Evolutionary conservation across 1,284 basidiomycete genomes (phyloP), one percentile per base, ranked within the genome.

Genomic region (Moniliella sp.): DNA sequence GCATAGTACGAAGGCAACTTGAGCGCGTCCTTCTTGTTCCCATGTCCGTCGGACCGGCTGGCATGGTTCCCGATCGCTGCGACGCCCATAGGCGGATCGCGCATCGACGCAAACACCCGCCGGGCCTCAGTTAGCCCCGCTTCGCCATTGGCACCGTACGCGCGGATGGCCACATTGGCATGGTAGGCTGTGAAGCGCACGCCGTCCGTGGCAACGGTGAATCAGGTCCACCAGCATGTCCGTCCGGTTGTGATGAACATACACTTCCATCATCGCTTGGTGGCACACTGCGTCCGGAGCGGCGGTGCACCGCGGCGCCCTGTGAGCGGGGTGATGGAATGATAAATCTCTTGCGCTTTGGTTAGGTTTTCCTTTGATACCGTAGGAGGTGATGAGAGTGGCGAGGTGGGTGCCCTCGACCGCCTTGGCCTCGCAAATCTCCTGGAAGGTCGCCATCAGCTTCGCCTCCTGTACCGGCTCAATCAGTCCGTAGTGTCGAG

Each of bases 181-280:
- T 94, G 79, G 62, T 97, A 99, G 1, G 91, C 88, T 0, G 88
- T 97, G 69, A 83, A 76, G 48, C 78, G 76, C 5, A 86, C 71
- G 18, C 74, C 72, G n/a, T n/a, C n/a, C n/a, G n/a, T n/a, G n/a
- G n/a, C n/a, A n/a, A n/a, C n/a, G n/a, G n/a, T n/a, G n/a, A n/a
- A n/a, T n/a, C n/a, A n/a, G n/a, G 2, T 69, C 67, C 0, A 62
- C 50, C 25, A 63, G 61, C 66, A 97, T 74, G 37, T 71, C 70
- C 15, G 65, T 61, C 8, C 76, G 74, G 25, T 75, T 75, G 54
- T 76, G 73, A 5, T 73, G 75, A 28, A 83, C 74, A 33, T 91
- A 67, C 11, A 80, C 80, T 50, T 81, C 82, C 64, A 97, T 71
- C 40, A 94, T 65, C 0, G 84, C 75, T 61, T 97, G 88, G 64